Evolutionary conservation across 2,329 filamentous ascomycete genomes (phyloP), one percentile per base, ranked within the genome.

Genomic region (Dactylellina haptotyla): DNA sequence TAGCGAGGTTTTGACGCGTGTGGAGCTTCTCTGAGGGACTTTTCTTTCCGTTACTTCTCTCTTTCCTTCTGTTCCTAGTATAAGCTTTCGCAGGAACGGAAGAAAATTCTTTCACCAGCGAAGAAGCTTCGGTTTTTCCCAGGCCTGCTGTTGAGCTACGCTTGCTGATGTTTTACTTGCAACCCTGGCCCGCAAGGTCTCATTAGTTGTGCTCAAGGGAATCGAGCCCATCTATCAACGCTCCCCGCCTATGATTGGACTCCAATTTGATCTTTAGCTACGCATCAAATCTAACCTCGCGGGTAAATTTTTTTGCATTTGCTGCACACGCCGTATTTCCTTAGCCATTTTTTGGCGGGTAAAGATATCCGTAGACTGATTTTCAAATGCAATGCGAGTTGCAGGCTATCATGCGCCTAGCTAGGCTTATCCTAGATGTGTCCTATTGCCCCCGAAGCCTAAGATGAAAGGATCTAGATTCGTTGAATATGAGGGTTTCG

Each of bases 141-240:
- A n/a, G n/a, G n/a, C n/a, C n/a, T n/a, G n/a, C n/a, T n/a, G n/a
- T n/a, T n/a, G n/a, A 39, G 56, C 30, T 16, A 61, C 37, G 43
- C 10, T 61, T 50, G 37, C 30, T 6, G 26, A 46, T 61, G 57
- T 51, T 62, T 41, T 28, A 30, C 9, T 18, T 51, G 26, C 41
- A 41, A 51, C 32, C 23, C 20, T 50, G 50, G 50, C n/a, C n/a
- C n/a, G n/a, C n/a, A 64, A 54, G 48, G 59, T 64, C 59, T 64
- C 59, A 64, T 25, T 32, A n/a, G 28, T 12, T 34, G 46, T 37
- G 30, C 25, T 9, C 12, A 48, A 30, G 10, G 37, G 46, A 43
- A 32, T 18, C 18, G 56, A 61, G 12, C 18, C 39, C n/a, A 43
- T 8, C n/a, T 43, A 14, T 43, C 14, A 8, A 34, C 14, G 32